Evolutionary conservation across 225 moss, liverwort and hornwort genomes (phyloP).

Genomic region (Marchantia polymorpha): DNA sequence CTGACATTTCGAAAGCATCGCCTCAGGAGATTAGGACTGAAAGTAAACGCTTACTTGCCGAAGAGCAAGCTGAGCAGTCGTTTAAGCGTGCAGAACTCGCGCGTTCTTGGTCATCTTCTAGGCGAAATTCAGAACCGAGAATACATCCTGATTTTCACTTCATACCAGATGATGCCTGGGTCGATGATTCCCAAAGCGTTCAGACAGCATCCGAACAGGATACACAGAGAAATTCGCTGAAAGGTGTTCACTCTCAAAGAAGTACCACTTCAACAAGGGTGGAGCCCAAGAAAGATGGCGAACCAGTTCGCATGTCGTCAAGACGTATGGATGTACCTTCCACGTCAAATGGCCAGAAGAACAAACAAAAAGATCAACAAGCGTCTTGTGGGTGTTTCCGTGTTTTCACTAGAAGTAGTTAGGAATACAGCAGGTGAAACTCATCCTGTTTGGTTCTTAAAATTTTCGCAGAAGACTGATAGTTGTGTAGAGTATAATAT

Average conservation of each 20-base stretch:
- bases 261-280: not conserved
- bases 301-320: not conserved
- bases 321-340: constrained; percentile 1
- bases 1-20: not conserved
- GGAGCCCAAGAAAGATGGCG: constrained; percentile 8
- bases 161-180: constrained; percentile 25
- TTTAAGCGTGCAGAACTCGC: not conserved
- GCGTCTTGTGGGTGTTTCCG: constrained; percentile 6
- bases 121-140: constrained; percentile 6
- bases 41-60: constrained; percentile 5
- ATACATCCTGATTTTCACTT: constrained; percentile 2
- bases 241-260: not conserved
- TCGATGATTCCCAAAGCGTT: constrained; percentile 12
- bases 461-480: not conserved
- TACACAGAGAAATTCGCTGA: not conserved
- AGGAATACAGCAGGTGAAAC: constrained; percentile 3
- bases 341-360: not conserved
- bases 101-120: constrained; percentile 7
- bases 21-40: not conserved
- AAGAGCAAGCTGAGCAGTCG: not conserved
- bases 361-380: not conserved
- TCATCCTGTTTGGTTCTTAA: not conserved
- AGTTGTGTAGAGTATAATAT: not conserved
- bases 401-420: not conserved
- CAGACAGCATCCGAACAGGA: not conserved